Evolutionary conservation across 2,329 filamentous ascomycete species (phyloP), one percentile per base, ranked within the genome.

Genomic region (Chalaropsis thielavioides): DNA sequence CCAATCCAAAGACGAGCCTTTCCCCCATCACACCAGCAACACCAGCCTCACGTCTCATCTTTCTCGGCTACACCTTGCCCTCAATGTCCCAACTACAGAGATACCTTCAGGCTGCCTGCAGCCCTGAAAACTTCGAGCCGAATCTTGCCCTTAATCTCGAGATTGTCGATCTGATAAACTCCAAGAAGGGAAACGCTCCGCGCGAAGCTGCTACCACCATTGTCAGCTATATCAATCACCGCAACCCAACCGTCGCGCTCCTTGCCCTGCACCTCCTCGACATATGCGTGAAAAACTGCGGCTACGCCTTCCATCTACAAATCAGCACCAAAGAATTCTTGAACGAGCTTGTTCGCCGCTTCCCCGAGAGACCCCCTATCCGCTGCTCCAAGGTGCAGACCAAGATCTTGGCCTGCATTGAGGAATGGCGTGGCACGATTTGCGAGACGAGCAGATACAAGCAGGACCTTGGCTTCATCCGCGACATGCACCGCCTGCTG

Each of bases 211-310:
- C 92, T 68, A 85, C 95, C 69, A 85, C 91, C 69, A 96, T 97
- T 69, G 92, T 96, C 71, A 87, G 88, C 76, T 91, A 92, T 73
- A 86, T 97, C 80, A 99, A 99, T 78, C 90, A 95, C 76, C 89
- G 94, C 74, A 99, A 97, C 74, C 89, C 92, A 67, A 97, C 96
- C 75, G 90, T 99, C 70, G 88, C 92, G 68, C 79, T 99, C 69
- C 82, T 97, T 67, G 92, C 94, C 67, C 82, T 97, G 72, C 86
- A 87, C 78, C 84, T 99, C 70, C 89, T 99, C 73, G 94, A 99
- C 75, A 97, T 97, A 69, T 97, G 94, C 76, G 94, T 97, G 76
- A 99, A 99, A 80, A 99, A 99, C 78, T 99, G 94, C 81, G 94
- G 94, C 71, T 99, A 99, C 74, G 92, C 94, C 0, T 99, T 99